A percentile compares a stretch with the other conserved stretches of the same genome.
Conservation (phyloP, 139 green algal genomes). For the Trebouxia sp. region DNA sequence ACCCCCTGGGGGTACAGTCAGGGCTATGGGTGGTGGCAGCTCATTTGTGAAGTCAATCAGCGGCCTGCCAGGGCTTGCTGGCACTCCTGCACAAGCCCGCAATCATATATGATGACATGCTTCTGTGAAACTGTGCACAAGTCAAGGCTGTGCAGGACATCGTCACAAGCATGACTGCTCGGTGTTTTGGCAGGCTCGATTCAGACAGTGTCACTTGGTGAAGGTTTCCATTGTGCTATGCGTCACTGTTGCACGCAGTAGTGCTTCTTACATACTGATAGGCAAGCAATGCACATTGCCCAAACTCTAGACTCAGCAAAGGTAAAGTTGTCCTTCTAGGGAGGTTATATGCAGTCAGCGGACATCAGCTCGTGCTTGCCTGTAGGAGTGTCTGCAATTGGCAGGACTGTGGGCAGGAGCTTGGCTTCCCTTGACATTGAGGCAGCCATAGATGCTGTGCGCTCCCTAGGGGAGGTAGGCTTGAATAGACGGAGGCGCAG, state of each 20-base stretch:
- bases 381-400: neutral
- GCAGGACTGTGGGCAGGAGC: neutral
- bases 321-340: no score
- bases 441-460: neutral
- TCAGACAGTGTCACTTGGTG: no score
- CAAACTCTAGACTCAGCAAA: no score
- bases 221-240: no score
- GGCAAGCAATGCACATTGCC: no score
- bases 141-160: no score
- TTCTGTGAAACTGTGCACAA: no score
- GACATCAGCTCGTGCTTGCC: neutral
- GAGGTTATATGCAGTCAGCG: no score
- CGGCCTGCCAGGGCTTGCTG: slow-evolving; percentile 2
- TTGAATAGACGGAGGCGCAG: slow-evolving; percentile 13
- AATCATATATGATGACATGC: neutral
- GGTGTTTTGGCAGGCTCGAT: no score
- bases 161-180: no score
- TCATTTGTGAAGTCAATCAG: slow-evolving; percentile 20
- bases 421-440: slow-evolving; percentile 10
- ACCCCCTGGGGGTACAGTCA: neutral
- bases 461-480: neutral
- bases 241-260: no score
- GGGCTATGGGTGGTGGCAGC: neutral
- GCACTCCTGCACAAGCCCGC: neutral
- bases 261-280: no score